A percentile compares a stretch with the other conserved stretches of the same genome.
These are phyloP conservation scores for Bjerkandera adusta DNA, from an alignment of 1,284 basidiomycete genomes.

Conservation along the genomic window DNA sequence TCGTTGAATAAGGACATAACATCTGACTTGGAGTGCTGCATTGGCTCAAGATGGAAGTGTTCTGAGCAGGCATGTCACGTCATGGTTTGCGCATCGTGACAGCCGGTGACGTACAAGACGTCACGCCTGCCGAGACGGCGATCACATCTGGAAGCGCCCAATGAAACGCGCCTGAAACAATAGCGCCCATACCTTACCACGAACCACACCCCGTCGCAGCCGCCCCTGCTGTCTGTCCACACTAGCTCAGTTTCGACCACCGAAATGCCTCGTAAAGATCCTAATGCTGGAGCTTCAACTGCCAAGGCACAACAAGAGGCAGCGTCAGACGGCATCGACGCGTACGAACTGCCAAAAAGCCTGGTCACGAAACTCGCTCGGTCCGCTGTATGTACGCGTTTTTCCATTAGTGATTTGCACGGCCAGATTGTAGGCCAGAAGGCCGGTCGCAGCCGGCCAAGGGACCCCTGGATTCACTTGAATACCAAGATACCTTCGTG, in stretches of 20 bases:
- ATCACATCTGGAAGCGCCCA: not conserved
- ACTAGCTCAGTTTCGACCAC: not conserved
- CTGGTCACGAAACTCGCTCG: slow-evolving; percentile 84
- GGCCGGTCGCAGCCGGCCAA: too few relatives aligned
- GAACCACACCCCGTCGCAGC: not conserved
- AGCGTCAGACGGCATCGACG: slow-evolving; percentile 78
- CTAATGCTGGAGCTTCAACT: slow-evolving; percentile 41
- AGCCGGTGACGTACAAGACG: too few relatives aligned
- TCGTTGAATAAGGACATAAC: too few relatives aligned
- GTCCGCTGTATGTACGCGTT: slow-evolving; percentile 46
- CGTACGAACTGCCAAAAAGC: slow-evolving; percentile 83
- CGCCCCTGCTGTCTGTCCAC: not conserved
- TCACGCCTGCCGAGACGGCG: too few relatives aligned
- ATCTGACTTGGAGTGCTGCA: too few relatives aligned
- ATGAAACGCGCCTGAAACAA: not conserved
- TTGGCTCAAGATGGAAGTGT: too few relatives aligned
- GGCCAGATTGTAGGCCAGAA: not conserved
- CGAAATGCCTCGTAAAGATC: slow-evolving; percentile 54
- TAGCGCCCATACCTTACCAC: not conserved
- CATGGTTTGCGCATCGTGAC: too few relatives aligned
- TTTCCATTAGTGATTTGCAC: slow-evolving; percentile 10
- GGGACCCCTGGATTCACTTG: too few relatives aligned
- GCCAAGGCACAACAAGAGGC: slow-evolving; percentile 76
- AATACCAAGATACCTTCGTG: too few relatives aligned
- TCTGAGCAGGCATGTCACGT: not conserved